phyloP scores from a whole-genome alignment of 192 early-diverging fungal genomes.

The Backusella circina region DNA sequence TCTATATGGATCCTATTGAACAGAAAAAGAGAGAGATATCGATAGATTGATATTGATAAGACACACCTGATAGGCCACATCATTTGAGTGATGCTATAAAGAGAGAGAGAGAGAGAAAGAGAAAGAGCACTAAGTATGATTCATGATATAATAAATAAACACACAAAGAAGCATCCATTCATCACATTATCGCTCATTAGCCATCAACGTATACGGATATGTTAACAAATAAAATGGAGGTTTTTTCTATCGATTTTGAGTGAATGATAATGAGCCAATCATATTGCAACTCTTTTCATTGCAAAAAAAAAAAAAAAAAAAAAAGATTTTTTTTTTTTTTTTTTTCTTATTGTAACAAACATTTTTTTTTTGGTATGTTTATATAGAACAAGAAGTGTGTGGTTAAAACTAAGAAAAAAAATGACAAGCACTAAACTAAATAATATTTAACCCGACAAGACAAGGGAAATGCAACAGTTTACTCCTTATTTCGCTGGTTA shows the following conservation, averaged over 20 bases:
- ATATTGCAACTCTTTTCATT: not conserved
- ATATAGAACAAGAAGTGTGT: not conserved
- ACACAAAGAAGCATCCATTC: too few species aligned
- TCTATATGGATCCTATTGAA: too few species aligned
- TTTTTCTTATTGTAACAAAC: not conserved
- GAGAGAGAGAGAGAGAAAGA: too few species aligned
- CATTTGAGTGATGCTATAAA: not conserved
- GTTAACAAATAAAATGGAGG: not conserved
- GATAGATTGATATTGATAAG: not conserved
- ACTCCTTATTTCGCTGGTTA: conserved; percentile 9
- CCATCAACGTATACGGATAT: not conserved
- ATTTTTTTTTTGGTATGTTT: conserved; percentile 2
- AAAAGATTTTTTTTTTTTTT: not conserved
- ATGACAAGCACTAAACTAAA: not conserved
- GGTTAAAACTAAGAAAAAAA: not conserved
- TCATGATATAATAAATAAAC: too few species aligned
- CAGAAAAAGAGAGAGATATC: not conserved
- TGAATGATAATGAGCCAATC: not conserved
- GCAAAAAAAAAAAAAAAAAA: not conserved
- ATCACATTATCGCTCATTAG: not conserved
- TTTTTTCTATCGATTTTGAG: not conserved
- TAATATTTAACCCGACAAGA: not conserved
- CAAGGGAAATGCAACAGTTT: not conserved
- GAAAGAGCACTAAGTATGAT: not conserved
- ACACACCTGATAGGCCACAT: too few species aligned